phyloP scores from a whole-genome alignment of 345 rosid genomes.

The Stellera chamaejasme region DNA sequence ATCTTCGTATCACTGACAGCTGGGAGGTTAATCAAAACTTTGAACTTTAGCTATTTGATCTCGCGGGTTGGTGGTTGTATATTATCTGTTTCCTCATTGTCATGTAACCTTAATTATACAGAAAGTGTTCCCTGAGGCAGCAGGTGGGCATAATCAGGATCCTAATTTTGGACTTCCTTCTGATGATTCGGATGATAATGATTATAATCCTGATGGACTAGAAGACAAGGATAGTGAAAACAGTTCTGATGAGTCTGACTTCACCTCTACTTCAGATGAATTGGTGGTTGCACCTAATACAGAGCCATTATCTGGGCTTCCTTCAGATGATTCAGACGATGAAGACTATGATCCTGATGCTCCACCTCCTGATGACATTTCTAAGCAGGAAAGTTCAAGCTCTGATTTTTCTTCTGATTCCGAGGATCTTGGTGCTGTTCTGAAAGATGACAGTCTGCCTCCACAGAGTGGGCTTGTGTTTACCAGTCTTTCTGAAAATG shows the following conservation, averaged over 20 bases:
- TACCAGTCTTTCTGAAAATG: constrained; percentile 12
- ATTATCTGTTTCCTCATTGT: constrained; percentile 8
- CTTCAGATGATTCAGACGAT: constrained; percentile 94
- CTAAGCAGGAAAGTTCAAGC: constrained; percentile 47
- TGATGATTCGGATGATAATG: constrained; percentile 80
- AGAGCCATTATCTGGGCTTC: constrained; percentile 36
- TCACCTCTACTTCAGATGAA: constrained; percentile 49
- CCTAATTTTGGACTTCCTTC: constrained; percentile 61
- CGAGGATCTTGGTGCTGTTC: constrained; percentile 45
- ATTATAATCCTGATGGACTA: constrained; percentile 49
- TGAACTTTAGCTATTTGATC: not conserved
- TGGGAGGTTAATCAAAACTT: constrained; percentile 63
- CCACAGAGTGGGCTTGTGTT: constrained; percentile 20
- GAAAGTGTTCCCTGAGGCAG: constrained; percentile 89
- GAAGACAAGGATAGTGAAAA: constrained; percentile 39
- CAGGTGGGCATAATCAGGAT: constrained; percentile 41
- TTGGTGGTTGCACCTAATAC: constrained; percentile 27
- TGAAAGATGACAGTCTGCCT: constrained; percentile 20
- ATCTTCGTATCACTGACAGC: constrained; percentile 43
- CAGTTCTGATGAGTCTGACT: constrained; percentile 56
- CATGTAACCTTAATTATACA: constrained; percentile 24
- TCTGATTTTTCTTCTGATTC: constrained; percentile 78
- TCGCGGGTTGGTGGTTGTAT: not conserved
- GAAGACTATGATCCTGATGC: constrained; percentile 69
- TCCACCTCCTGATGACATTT: constrained; percentile 31